phyloP scores from a whole-genome alignment of 176 grass and related monocot genomes.

The Canna indica region DNA sequence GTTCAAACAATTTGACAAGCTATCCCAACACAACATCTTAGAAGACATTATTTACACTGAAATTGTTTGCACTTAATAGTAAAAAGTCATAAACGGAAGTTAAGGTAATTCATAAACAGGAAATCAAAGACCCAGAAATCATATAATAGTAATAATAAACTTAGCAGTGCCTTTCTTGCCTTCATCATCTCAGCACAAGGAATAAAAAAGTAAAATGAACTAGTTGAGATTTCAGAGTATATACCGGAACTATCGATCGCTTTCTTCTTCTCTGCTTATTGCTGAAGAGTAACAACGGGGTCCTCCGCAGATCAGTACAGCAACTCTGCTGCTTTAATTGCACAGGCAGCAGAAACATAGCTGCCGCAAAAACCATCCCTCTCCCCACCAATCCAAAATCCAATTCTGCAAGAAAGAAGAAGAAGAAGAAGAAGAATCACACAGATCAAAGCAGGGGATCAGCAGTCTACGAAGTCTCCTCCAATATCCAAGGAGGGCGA shows the following conservation, averaged over 20 bases:
- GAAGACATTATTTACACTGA: too few relatives aligned
- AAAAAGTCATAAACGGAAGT: too few relatives aligned
- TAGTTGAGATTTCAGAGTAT: neutral
- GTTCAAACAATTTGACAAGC: too few relatives aligned
- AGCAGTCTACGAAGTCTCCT: neutral
- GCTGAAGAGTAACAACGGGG: neutral
- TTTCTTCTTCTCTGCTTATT: constrained; percentile 3
- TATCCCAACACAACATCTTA: too few relatives aligned
- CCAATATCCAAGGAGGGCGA: neutral
- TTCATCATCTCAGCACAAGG: neutral
- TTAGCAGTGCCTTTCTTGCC: too few relatives aligned
- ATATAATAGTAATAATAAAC: too few relatives aligned
- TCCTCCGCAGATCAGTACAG: neutral
- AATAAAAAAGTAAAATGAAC: neutral
- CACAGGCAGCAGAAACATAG: neutral
- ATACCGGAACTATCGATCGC: neutral
- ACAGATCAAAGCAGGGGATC: too few relatives aligned
- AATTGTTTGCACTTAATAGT: too few relatives aligned
- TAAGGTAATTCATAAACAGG: too few relatives aligned
- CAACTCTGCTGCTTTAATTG: neutral
- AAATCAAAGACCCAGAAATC: too few relatives aligned
- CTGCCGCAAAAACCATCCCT: neutral
- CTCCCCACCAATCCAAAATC: neutral
- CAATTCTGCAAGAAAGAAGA: too few relatives aligned
- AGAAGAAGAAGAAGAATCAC: neutral